Evolutionary conservation across 805 yeast genomes (phyloP).

Genomic region (Yamadazyma sp.): DNA sequence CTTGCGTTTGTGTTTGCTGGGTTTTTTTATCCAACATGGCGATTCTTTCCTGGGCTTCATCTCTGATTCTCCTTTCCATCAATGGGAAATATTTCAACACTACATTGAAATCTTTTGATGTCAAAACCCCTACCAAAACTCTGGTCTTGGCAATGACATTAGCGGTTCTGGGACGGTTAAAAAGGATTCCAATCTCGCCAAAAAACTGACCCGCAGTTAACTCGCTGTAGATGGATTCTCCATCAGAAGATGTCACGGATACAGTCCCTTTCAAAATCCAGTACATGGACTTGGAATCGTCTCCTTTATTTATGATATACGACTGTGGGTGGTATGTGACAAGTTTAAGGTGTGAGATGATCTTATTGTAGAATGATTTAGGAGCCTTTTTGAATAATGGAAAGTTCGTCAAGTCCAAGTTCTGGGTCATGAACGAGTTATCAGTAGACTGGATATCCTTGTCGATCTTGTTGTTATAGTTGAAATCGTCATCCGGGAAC

Average conservation of each 20-base stretch:
- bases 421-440: constrained; percentile 20
- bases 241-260: constrained; percentile 74
- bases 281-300: constrained; percentile 73
- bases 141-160: constrained; percentile 70
- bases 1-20: constrained; percentile 25
- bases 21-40: constrained; percentile 64
- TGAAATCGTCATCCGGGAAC: constrained; percentile 6
- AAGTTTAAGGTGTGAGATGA: constrained; percentile 56
- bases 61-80: constrained; percentile 67
- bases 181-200: constrained; percentile 78
- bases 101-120: constrained; percentile 58
- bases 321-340: constrained; percentile 68
- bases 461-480: constrained; percentile 12
- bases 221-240: constrained; percentile 73
- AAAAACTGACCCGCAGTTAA: constrained; percentile 67
- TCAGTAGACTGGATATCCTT: constrained; percentile 15
- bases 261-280: constrained; percentile 78
- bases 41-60: constrained; percentile 76
- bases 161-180: constrained; percentile 76
- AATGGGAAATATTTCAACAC: constrained; percentile 63
- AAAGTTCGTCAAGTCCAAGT: constrained; percentile 32
- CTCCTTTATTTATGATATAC: constrained; percentile 68
- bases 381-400: constrained; percentile 71
- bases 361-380: constrained; percentile 55
- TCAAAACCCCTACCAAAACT: constrained; percentile 66